phyloP scores from a whole-genome alignment of 2,329 filamentous ascomycete species.

The Triangularia verruculosa region DNA sequence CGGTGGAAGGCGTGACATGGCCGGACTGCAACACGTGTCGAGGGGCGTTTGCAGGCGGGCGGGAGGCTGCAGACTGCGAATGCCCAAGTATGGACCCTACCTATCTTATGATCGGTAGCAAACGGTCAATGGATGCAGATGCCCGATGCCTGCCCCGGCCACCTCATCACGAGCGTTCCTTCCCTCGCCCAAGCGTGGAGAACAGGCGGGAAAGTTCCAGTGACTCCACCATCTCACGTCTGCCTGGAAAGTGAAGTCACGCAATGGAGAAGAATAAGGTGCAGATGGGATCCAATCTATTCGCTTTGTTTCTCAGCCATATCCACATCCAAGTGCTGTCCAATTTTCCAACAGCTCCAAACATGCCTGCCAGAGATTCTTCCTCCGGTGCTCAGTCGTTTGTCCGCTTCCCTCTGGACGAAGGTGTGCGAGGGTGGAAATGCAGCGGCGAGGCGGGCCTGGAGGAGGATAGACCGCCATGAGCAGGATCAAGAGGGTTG shows the following conservation, averaged over 20 bases:
- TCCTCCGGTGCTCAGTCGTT: constrained; percentile 34
- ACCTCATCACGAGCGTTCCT: not conserved
- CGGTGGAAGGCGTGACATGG: not conserved
- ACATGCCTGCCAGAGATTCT: not conserved
- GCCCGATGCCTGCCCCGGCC: too few relatives aligned
- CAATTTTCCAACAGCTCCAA: not conserved
- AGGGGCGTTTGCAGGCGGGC: not conserved
- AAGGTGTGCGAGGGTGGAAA: constrained; percentile 36
- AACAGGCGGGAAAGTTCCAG: not conserved
- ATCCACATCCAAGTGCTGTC: not conserved
- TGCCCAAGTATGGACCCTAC: too few relatives aligned
- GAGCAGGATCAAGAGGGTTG: constrained; percentile 41
- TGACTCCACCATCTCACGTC: not conserved
- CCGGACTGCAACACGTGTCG: not conserved
- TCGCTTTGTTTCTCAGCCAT: not conserved
- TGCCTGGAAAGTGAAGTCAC: not conserved
- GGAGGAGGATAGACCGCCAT: constrained; percentile 44
- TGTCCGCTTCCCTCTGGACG: constrained; percentile 37
- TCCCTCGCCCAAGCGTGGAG: not conserved
- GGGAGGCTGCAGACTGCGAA: not conserved
- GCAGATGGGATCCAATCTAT: too few relatives aligned
- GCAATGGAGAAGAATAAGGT: not conserved
- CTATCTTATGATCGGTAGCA: too few relatives aligned
- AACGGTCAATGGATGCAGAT: too few relatives aligned
- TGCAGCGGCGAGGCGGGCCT: constrained; percentile 46